A percentile compares a stretch with the other conserved stretches of the same genome.
phyloP scores from a whole-genome alignment of 306 rosid genomes.

The Chamaecrista fasciculata region DNA sequence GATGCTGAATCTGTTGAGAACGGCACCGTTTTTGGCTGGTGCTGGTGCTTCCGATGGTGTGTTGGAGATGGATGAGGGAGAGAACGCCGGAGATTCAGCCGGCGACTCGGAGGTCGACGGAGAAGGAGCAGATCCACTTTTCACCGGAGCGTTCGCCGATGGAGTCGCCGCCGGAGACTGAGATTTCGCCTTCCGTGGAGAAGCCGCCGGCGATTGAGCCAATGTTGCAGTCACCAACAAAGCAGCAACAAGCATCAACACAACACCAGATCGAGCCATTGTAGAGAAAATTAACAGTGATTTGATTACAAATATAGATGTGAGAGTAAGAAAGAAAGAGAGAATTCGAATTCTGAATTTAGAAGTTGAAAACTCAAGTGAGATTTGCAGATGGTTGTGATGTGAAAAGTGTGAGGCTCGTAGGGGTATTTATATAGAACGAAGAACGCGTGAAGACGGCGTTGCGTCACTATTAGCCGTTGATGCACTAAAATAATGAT shows the following conservation, averaged over 20 bases:
- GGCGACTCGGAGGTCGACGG: slow-evolving; percentile 27
- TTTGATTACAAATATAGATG: too few relatives aligned
- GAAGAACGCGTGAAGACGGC: slow-evolving; percentile 7
- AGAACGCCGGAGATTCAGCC: background rate
- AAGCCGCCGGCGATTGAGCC: slow-evolving; percentile 39
- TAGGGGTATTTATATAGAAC: slow-evolving; percentile 34
- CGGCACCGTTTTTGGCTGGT: background rate
- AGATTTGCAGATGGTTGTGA: slow-evolving; percentile 1
- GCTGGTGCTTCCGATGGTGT: slow-evolving; percentile 24
- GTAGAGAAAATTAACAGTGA: too few relatives aligned
- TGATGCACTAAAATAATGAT: background rate
- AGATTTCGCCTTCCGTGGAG: slow-evolving; percentile 7
- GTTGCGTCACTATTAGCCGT: background rate
- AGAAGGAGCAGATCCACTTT: slow-evolving; percentile 32
- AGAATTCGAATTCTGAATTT: background rate
- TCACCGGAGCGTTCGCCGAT: slow-evolving; percentile 1
- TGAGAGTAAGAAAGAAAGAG: background rate
- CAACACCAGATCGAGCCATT: slow-evolving; percentile 42
- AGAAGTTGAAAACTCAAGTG: background rate
- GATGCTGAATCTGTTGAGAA: background rate
- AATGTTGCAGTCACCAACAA: slow-evolving; percentile 32
- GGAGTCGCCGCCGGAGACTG: slow-evolving; percentile 32
- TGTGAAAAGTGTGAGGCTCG: background rate
- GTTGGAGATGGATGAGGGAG: slow-evolving; percentile 37
- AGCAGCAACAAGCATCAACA: slow-evolving; percentile 34